Evolutionary conservation across 2,329 filamentous ascomycete genomes (phyloP).

Genomic region (Blumeriella jaapii): DNA sequence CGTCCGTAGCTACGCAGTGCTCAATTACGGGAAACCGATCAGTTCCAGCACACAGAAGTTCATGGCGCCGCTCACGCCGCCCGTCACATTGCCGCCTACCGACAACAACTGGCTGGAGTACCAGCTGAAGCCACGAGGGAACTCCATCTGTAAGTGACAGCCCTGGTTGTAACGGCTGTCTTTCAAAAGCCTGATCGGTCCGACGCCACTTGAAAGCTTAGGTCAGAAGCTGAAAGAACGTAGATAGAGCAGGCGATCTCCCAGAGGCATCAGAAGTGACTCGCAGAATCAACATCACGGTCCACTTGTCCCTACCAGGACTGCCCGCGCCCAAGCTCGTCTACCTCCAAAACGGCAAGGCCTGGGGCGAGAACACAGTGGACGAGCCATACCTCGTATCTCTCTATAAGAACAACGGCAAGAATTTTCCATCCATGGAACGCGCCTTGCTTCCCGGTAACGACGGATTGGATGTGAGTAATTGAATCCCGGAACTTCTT

Average conservation of each 20-base stretch:
- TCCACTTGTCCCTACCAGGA: slow-evolving; percentile 8
- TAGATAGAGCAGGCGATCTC: too few species aligned
- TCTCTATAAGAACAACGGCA: slow-evolving; percentile 29
- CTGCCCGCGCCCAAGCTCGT: slow-evolving; percentile 1
- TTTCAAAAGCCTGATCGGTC: too few species aligned
- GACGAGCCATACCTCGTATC: slow-evolving; percentile 32
- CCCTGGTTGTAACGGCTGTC: too few species aligned
- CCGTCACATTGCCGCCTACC: slow-evolving; percentile 1
- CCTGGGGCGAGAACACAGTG: slow-evolving; percentile 26
- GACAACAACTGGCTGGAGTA: slow-evolving; percentile 20
- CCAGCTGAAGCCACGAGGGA: slow-evolving; percentile 19
- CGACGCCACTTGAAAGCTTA: too few species aligned
- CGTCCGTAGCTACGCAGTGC: slow-evolving; percentile 30
- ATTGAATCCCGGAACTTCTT: too few species aligned
- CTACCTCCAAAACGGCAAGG: slow-evolving; percentile 24
- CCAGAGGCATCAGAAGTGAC: slow-evolving; percentile 26
- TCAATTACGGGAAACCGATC: slow-evolving; percentile 25
- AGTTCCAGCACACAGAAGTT: neutral
- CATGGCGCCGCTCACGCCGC: neutral
- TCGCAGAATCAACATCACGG: slow-evolving; percentile 27
- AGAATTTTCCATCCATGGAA: slow-evolving; percentile 30
- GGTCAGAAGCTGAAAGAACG: too few species aligned
- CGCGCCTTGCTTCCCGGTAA: slow-evolving; percentile 30
- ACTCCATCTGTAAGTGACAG: slow-evolving; percentile 1
- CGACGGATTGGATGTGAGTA: slow-evolving; percentile 33